Evolutionary conservation across 306 rosid genomes (phyloP).

Genomic region (Begonia masoniana): DNA sequence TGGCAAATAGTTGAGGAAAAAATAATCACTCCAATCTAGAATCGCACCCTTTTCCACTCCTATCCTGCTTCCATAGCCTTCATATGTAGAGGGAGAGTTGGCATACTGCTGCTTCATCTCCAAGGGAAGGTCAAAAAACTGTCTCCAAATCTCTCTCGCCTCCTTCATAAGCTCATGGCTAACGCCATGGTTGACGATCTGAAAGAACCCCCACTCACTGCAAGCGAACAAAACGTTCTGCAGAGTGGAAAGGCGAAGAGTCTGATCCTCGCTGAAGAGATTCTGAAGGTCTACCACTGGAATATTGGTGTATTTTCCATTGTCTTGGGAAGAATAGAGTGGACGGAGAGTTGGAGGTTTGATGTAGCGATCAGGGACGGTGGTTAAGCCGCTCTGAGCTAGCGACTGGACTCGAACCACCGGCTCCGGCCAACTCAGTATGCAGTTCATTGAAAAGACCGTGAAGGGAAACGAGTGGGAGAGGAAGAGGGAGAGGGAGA

Average conservation of each 20-base stretch:
- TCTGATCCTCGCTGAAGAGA: constrained; percentile 6
- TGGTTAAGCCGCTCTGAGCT: constrained; percentile 59
- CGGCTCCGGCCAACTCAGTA: constrained; percentile 82
- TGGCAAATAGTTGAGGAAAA: constrained; percentile 66
- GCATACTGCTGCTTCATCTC: constrained; percentile 60
- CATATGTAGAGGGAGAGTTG: constrained; percentile 66
- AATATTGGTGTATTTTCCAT: constrained; percentile 16
- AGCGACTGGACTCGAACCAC: constrained; percentile 66
- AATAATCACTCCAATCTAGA: constrained; percentile 95
- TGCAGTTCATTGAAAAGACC: constrained; percentile 21
- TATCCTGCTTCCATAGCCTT: constrained; percentile 84
- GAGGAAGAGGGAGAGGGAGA: too few relatives aligned
- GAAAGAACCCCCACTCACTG: constrained; percentile 74
- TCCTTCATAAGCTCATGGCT: constrained; percentile 49
- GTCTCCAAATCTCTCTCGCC: constrained; percentile 47
- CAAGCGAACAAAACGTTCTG: constrained; percentile 28
- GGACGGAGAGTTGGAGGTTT: constrained; percentile 49
- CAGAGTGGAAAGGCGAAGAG: constrained; percentile 11
- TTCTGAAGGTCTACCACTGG: constrained; percentile 43
- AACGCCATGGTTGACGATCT: constrained; percentile 74
- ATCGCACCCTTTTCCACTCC: constrained; percentile 77
- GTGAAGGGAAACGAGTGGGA: too few relatives aligned
- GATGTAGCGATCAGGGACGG: constrained; percentile 52
- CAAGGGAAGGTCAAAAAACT: constrained; percentile 53
- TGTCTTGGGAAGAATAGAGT: background rate